Conservation (phyloP, 305 asterid genomes). For the Salvia sclarea region DNA sequence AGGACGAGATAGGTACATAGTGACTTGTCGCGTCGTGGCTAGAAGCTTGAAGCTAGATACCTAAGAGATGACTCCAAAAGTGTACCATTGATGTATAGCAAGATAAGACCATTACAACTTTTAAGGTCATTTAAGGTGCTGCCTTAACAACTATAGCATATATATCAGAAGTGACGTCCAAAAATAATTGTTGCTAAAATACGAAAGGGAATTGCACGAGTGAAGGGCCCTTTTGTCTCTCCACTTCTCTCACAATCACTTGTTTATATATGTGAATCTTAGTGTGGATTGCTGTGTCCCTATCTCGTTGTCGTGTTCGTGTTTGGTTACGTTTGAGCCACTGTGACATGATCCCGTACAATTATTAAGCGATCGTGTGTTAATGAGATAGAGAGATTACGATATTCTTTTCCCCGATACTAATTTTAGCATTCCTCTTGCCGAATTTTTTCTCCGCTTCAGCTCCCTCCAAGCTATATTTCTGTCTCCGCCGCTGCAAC, state of each 20-base stretch:
- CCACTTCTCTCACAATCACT: slow-evolving; percentile 2
- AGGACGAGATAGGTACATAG: neutral
- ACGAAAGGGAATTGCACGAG: slow-evolving; percentile 28
- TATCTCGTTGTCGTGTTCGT: slow-evolving; percentile 20
- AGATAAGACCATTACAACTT: slow-evolving; percentile 26
- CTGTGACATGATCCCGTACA: slow-evolving; percentile 5
- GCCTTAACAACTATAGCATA: slow-evolving; percentile 26
- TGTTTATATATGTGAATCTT: slow-evolving; percentile 1
- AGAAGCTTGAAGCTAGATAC: slow-evolving; percentile 20
- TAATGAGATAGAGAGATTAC: too few species aligned
- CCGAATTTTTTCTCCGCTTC: too few species aligned
- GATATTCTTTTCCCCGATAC: too few species aligned
- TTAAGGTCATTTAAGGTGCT: slow-evolving; percentile 16
- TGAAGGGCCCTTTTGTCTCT: slow-evolving; percentile 35
- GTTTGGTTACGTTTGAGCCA: slow-evolving; percentile 13
- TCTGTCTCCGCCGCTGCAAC: too few species aligned
- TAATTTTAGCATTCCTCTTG: too few species aligned
- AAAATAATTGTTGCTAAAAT: slow-evolving; percentile 6
- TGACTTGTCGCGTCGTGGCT: neutral
- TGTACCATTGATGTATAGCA: slow-evolving; percentile 8
- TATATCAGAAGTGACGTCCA: slow-evolving; percentile 19
- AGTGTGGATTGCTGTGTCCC: slow-evolving; percentile 24
- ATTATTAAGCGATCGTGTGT: neutral
- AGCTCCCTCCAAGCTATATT: too few species aligned
- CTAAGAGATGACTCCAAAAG: slow-evolving; percentile 27